A percentile compares a stretch with the other conserved stretches of the same genome.
Evolutionary conservation across 257 asterid genomes (phyloP).

Genomic region (Sherardia arvensis): DNA sequence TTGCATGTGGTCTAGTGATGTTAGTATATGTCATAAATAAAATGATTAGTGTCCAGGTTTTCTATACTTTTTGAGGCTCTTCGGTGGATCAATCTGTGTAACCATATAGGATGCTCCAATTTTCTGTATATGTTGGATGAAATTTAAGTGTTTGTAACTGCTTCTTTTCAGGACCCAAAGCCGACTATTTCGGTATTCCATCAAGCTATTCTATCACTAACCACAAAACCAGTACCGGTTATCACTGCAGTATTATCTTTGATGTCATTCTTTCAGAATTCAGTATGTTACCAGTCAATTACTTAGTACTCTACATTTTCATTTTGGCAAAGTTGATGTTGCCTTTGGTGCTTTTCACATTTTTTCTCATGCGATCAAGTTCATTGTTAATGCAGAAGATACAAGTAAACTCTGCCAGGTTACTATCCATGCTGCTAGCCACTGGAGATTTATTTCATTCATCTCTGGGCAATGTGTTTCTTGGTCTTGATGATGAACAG

Average conservation of each 20-base stretch:
- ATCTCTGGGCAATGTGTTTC: slow-evolving; percentile 42
- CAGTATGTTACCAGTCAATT: slow-evolving; percentile 38
- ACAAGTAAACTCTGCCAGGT: slow-evolving; percentile 64
- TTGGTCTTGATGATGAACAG: slow-evolving; percentile 84
- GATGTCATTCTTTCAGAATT: slow-evolving; percentile 54
- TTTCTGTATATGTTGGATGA: slow-evolving; percentile 4
- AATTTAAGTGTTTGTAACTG: slow-evolving; percentile 5
- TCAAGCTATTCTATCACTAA: slow-evolving; percentile 59
- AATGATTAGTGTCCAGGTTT: not conserved
- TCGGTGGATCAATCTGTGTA: not conserved
- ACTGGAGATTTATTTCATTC: slow-evolving; percentile 42
- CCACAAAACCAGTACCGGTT: slow-evolving; percentile 67
- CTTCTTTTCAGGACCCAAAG: slow-evolving; percentile 46
- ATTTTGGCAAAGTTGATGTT: not conserved
- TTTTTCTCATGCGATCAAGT: not conserved
- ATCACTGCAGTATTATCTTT: slow-evolving; percentile 64
- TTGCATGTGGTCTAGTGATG: not conserved
- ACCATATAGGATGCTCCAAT: not conserved
- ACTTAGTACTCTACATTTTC: not conserved
- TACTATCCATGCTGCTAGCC: slow-evolving; percentile 57
- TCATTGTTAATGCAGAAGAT: slow-evolving; percentile 44
- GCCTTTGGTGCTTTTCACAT: not conserved
- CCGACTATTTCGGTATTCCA: slow-evolving; percentile 35
- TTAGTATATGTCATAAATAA: not conserved
- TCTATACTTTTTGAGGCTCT: not conserved